Evolutionary conservation across 2,329 filamentous ascomycete genomes (phyloP).

Genomic region (Talaromyces sp.): DNA sequence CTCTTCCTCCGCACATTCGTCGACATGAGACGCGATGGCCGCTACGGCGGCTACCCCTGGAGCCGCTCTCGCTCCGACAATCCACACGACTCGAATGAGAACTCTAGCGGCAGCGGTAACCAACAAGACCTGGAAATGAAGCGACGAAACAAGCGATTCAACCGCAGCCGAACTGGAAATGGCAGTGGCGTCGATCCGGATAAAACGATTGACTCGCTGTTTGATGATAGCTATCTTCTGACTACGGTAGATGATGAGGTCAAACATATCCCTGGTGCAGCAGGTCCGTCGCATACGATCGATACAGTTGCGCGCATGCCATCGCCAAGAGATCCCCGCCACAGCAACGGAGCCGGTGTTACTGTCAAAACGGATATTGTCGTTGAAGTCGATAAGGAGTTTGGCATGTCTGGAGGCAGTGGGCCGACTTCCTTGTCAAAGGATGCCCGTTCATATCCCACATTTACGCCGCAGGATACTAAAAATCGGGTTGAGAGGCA

Average conservation of each 20-base stretch:
- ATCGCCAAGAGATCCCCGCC: constrained; percentile 16
- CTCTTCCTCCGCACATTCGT: constrained; percentile 32
- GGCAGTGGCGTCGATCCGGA: neutral
- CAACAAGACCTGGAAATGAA: neutral
- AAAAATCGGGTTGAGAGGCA: neutral
- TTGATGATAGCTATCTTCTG: constrained; percentile 8
- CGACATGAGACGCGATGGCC: constrained; percentile 24
- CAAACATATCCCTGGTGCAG: constrained; percentile 16
- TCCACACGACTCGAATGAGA: constrained; percentile 13
- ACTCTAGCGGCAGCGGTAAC: neutral
- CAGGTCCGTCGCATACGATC: constrained; percentile 10
- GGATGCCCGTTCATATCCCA: neutral
- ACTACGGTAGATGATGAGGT: constrained; percentile 9
- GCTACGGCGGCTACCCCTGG: constrained; percentile 22
- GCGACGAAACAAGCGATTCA: neutral
- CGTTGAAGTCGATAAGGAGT: constrained; percentile 26
- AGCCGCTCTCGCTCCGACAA: constrained; percentile 23
- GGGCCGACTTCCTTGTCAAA: neutral
- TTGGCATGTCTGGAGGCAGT: neutral
- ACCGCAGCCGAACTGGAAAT: neutral
- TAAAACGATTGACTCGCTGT: constrained; percentile 7
- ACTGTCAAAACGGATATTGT: constrained; percentile 33
- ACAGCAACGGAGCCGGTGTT: constrained; percentile 18
- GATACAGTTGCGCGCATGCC: constrained; percentile 6
- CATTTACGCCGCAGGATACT: neutral